phyloP scores from a whole-genome alignment of 306 rosid genomes.

The Rosa persica region DNA sequence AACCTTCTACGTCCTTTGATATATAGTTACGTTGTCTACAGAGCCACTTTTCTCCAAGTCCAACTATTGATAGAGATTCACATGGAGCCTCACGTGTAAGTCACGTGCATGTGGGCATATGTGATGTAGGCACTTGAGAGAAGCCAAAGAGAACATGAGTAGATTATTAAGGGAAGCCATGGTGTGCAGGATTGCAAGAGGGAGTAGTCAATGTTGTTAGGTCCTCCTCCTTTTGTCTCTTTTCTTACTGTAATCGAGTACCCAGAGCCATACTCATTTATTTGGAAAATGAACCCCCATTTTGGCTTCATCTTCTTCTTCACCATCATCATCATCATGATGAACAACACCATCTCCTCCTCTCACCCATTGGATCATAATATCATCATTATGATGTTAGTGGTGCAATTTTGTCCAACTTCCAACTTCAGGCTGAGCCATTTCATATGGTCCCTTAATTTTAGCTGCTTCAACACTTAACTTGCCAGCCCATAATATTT shows the following conservation, averaged over 20 bases:
- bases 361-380: conserved; percentile 25
- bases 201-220: conserved; percentile 65
- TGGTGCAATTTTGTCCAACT: conserved; percentile 54
- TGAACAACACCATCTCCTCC: conserved; percentile 24
- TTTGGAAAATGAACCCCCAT: conserved; percentile 68
- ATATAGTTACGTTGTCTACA: neutral
- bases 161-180: conserved; percentile 22
- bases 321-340: conserved; percentile 6
- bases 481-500: conserved; percentile 22
- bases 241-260: conserved; percentile 78
- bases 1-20: neutral
- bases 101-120: conserved; percentile 9
- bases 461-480: conserved; percentile 30
- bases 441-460: conserved; percentile 41
- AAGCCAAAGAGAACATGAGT: conserved; percentile 34
- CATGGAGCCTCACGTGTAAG: conserved; percentile 4
- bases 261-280: conserved; percentile 60
- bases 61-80: neutral
- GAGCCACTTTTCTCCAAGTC: neutral
- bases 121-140: neutral
- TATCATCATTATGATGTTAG: conserved; percentile 40
- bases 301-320: conserved; percentile 63
- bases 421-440: conserved; percentile 47
- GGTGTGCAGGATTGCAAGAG: conserved; percentile 11
- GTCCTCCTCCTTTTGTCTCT: conserved; percentile 58